Evolutionary conservation across 2,329 filamentous ascomycete genomes (phyloP).

Genomic region (Tolypocladium cylindrosporum): DNA sequence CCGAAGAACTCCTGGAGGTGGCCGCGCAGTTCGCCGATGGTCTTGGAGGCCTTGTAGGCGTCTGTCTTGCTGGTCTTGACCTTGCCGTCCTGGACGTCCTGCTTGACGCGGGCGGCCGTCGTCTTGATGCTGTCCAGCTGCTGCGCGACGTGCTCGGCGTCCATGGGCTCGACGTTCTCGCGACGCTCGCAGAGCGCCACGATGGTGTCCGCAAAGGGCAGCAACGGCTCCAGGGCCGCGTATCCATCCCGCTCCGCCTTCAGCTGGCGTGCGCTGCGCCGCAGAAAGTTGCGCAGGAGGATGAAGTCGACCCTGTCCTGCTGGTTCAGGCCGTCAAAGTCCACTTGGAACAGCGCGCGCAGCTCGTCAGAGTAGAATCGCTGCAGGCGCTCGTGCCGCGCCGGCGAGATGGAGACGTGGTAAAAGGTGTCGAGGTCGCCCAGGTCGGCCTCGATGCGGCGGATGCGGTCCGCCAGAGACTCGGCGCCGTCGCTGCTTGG

Average conservation of each 20-base stretch:
- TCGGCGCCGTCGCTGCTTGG: slow-evolving; percentile 10
- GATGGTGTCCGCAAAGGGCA: slow-evolving; percentile 34
- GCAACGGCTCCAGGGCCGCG: slow-evolving; percentile 24
- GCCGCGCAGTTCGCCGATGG: slow-evolving; percentile 25
- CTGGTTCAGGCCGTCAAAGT: slow-evolving; percentile 21
- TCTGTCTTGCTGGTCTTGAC: slow-evolving; percentile 26
- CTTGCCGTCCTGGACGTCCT: slow-evolving; percentile 22
- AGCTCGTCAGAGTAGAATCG: slow-evolving; percentile 33
- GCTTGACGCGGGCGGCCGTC: slow-evolving; percentile 20
- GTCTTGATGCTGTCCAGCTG: slow-evolving; percentile 25
- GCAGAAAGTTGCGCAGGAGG: slow-evolving; percentile 37
- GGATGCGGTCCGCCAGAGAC: slow-evolving; percentile 29
- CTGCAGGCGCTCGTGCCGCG: slow-evolving; percentile 26
- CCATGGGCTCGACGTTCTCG: slow-evolving; percentile 31
- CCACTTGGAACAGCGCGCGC: slow-evolving; percentile 11
- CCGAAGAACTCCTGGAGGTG: slow-evolving; percentile 35
- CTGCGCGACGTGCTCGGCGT: slow-evolving; percentile 31
- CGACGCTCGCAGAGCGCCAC: slow-evolving; percentile 36
- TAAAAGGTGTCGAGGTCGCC: slow-evolving; percentile 38
- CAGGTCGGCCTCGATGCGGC: slow-evolving; percentile 33
- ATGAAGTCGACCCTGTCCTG: slow-evolving; percentile 38
- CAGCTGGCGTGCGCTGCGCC: slow-evolving; percentile 23
- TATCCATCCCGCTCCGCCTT: slow-evolving; percentile 26
- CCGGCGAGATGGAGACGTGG: slow-evolving; percentile 33
- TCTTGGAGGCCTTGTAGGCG: slow-evolving; percentile 36